Evolutionary conservation across 169 alveolate species (phyloP).

Genomic region (Theileria annulata): DNA sequence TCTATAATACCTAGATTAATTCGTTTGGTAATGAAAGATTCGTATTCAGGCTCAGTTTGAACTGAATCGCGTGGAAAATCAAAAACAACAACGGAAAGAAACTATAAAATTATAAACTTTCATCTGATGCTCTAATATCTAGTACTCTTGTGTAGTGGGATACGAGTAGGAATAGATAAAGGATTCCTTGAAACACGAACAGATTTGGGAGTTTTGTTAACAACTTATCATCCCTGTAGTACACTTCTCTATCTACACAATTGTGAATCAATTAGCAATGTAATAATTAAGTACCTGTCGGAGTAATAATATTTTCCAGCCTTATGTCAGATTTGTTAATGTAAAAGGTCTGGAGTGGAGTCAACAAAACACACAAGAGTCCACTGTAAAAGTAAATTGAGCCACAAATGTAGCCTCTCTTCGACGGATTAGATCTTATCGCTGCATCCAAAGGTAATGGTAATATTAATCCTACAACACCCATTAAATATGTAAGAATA

Average conservation of each 20-base stretch:
- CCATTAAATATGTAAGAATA: not conserved
- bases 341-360: constrained; percentile 46
- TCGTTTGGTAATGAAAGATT: constrained; percentile 47
- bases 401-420: constrained; percentile 48
- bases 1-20: constrained; percentile 1
- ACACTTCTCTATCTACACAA: constrained; percentile 7
- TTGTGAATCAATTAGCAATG: not conserved
- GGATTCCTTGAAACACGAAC: constrained; percentile 14
- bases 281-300: constrained; percentile 15
- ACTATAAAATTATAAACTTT: not conserved
- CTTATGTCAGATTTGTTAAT: constrained; percentile 9
- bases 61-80: constrained; percentile 6
- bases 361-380: constrained; percentile 3
- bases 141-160: not conserved
- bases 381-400: constrained; percentile 40
- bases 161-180: constrained; percentile 15
- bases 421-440: constrained; percentile 30
- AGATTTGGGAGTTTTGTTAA: constrained; percentile 17
- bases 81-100: not conserved
- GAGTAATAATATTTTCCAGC: constrained; percentile 3
- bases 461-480: constrained; percentile 34
- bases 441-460: constrained; percentile 52
- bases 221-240: constrained; percentile 11
- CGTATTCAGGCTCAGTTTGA: constrained; percentile 39
- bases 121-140: no score